Conservation (phyloP, 176 grass and related monocot species). For the Poa annua region DNA sequence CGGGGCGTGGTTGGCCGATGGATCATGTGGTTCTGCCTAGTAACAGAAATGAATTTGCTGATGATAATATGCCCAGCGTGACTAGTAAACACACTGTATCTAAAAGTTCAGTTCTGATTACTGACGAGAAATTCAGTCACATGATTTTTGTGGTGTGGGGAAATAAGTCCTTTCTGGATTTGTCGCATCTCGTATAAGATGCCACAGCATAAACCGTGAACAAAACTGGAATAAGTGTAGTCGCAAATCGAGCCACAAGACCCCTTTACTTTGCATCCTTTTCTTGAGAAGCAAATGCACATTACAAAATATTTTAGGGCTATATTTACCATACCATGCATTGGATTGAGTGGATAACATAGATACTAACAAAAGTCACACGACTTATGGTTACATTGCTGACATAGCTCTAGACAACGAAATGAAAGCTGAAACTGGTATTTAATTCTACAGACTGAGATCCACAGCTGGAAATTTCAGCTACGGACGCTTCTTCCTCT, state of each 20-base stretch:
- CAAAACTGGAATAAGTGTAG: neutral
- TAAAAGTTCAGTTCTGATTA: too few relatives aligned
- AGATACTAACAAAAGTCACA: neutral
- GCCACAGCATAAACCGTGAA: neutral
- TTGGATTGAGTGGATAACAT: constrained; percentile 3
- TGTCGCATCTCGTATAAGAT: neutral
- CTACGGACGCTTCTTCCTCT: neutral
- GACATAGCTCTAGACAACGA: constrained; percentile 32
- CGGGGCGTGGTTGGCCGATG: too few relatives aligned
- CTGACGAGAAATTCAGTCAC: neutral
- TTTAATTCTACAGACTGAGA: neutral
- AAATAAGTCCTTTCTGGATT: neutral
- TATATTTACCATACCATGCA: neutral
- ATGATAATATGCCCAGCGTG: too few relatives aligned
- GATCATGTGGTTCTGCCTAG: too few relatives aligned
- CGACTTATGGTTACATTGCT: constrained; percentile 37
- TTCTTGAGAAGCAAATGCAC: neutral
- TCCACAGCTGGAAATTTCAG: neutral
- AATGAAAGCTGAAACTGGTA: constrained; percentile 24
- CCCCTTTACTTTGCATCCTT: neutral
- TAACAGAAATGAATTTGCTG: too few relatives aligned
- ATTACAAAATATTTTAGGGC: neutral
- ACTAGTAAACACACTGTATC: too few relatives aligned
- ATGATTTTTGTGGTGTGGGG: neutral
- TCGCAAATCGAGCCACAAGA: neutral